Percentiles rank a stretch among this genome's conserved stretches.
Conservation (phyloP, 2,329 filamentous ascomycete genomes). For the Aphanocladium album region DNA sequence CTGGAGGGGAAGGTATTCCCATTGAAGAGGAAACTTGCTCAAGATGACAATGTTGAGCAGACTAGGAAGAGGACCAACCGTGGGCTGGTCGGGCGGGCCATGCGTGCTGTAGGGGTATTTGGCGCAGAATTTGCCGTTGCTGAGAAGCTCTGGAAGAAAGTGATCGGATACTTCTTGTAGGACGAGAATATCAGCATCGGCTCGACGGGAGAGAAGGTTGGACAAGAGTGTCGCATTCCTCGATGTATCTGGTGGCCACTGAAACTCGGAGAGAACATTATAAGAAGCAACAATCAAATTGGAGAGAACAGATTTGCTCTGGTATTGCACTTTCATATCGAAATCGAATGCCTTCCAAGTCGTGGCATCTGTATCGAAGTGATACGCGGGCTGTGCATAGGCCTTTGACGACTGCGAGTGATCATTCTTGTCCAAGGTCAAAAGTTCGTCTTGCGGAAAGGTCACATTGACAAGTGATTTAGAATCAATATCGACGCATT, state of each 20-base stretch:
- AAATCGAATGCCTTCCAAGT: background rate
- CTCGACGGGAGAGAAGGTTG: conserved; percentile 38
- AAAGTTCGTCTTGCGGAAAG: background rate
- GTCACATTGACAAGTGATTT: background rate
- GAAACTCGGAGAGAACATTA: conserved; percentile 49
- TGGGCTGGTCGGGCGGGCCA: conserved; percentile 47
- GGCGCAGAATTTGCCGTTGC: conserved; percentile 37
- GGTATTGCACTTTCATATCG: background rate
- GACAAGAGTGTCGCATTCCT: conserved; percentile 39
- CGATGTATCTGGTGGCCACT: conserved; percentile 37
- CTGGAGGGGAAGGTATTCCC: conserved; percentile 49
- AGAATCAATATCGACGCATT: conserved; percentile 35
- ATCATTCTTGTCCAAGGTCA: background rate
- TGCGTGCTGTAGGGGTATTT: conserved; percentile 54
- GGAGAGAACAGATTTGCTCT: conserved; percentile 13
- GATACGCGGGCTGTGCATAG: background rate
- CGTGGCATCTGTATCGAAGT: background rate
- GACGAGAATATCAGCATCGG: conserved; percentile 43
- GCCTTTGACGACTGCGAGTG: background rate
- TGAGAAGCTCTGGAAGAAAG: conserved; percentile 53
- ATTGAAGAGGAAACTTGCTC: conserved; percentile 50
- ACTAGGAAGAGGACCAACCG: conserved; percentile 52
- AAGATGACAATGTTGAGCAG: conserved; percentile 58
- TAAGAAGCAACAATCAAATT: conserved; percentile 44
- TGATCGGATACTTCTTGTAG: conserved; percentile 62